Evolutionary conservation across 1,139 yeast genomes (phyloP).

Genomic region (Spathaspora sp.): DNA sequence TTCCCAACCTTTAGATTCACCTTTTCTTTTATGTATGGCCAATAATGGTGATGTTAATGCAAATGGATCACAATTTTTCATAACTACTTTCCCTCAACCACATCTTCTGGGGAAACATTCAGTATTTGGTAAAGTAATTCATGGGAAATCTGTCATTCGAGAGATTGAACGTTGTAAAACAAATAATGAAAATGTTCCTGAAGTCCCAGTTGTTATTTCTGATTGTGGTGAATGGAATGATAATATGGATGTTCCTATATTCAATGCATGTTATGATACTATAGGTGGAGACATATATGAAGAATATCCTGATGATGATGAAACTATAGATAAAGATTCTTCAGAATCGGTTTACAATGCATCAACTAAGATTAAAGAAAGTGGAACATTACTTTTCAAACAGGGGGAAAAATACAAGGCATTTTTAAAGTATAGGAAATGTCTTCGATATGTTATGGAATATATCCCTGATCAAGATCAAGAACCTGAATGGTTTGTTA

Average conservation of each 20-base stretch:
- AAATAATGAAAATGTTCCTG: slow-evolving; percentile 43
- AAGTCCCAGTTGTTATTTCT: slow-evolving; percentile 47
- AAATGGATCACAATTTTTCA: slow-evolving; percentile 77
- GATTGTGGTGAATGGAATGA: slow-evolving; percentile 69
- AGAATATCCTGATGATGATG: slow-evolving; percentile 75
- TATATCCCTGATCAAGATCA: slow-evolving; percentile 69
- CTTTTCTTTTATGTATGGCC: slow-evolving; percentile 70
- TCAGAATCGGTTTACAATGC: slow-evolving; percentile 54
- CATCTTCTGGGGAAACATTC: slow-evolving; percentile 77
- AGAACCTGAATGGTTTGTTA: slow-evolving; percentile 50
- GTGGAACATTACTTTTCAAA: slow-evolving; percentile 63
- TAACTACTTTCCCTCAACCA: slow-evolving; percentile 67
- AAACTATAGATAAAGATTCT: slow-evolving; percentile 55
- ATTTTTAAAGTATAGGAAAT: slow-evolving; percentile 58
- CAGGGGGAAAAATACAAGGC: slow-evolving; percentile 51
- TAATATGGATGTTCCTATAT: slow-evolving; percentile 52
- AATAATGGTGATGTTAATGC: slow-evolving; percentile 54
- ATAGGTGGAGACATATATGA: slow-evolving; percentile 72
- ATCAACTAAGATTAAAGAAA: slow-evolving; percentile 55
- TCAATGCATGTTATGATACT: slow-evolving; percentile 57
- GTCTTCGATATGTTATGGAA: slow-evolving; percentile 68
- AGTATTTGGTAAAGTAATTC: slow-evolving; percentile 63
- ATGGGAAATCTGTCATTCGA: slow-evolving; percentile 72
- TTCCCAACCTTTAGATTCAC: slow-evolving; percentile 41
- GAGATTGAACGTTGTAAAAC: slow-evolving; percentile 56